These are phyloP conservation scores for Phytophthora vignae DNA, from an alignment of 352 stramenopile genomes.

Conservation along the genomic window DNA sequence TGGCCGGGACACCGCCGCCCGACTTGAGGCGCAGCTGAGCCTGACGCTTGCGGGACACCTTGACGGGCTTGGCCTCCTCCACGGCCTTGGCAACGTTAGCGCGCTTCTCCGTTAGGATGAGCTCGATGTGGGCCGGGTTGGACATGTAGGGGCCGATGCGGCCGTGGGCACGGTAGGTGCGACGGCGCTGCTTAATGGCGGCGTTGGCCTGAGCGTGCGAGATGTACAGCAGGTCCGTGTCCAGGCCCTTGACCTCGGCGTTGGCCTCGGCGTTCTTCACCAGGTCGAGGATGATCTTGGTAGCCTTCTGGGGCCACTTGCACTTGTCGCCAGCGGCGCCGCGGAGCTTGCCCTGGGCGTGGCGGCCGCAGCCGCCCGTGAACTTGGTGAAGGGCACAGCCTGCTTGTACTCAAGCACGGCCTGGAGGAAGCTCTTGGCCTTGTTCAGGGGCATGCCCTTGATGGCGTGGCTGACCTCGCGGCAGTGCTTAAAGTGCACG, in stretches of 20 bases:
- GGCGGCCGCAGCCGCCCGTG: constrained; percentile 98
- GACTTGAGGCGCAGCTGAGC: constrained; percentile 91
- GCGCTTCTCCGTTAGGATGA: constrained; percentile 97
- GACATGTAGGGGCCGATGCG: constrained; percentile 99
- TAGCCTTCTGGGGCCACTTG: constrained; percentile 99
- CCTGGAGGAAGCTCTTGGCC: constrained; percentile 96
- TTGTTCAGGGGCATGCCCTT: constrained; percentile 97
- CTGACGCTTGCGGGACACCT: constrained; percentile 91
- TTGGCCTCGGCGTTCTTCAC: constrained; percentile 99
- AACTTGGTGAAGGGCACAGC: constrained; percentile 99
- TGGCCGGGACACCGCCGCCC: constrained; percentile 82
- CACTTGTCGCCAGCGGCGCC: constrained; percentile 97
- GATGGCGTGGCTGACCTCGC: constrained; percentile 98
- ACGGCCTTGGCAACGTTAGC: constrained; percentile 94
- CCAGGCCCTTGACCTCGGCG: constrained; percentile 98
- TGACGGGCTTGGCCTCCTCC: constrained; percentile 87
- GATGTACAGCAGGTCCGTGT: constrained; percentile 97
- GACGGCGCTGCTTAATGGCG: constrained; percentile 97
- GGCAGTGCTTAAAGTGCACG: constrained; percentile 99
- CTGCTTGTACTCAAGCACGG: constrained; percentile 98
- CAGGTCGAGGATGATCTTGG: constrained; percentile 98
- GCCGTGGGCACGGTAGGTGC: constrained; percentile 98
- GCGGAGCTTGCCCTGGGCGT: constrained; percentile 96
- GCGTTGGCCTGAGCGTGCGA: constrained; percentile 98
- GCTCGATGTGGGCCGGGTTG: constrained; percentile 99